Evolutionary conservation across 805 yeast species (phyloP).

Genomic region (Yarrowia bubula): DNA sequence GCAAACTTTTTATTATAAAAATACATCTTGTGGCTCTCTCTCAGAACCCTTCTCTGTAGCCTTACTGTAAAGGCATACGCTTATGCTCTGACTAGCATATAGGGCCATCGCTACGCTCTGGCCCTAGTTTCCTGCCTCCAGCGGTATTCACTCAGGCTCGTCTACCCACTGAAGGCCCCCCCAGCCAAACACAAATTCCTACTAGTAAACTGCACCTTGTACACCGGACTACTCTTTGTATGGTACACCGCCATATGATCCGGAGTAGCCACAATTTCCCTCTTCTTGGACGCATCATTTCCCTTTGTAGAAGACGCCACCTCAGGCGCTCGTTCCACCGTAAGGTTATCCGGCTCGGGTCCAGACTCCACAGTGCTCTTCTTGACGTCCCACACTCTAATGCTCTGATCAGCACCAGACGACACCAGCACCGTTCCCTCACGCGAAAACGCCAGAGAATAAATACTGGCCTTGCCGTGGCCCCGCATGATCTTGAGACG

Average conservation of each 20-base stretch:
- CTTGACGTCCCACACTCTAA: constrained; percentile 94
- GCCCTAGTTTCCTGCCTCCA: too few species aligned
- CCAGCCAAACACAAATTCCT: constrained; percentile 89
- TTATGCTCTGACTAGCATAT: too few species aligned
- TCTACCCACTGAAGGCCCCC: constrained; percentile 66
- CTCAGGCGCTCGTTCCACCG: constrained; percentile 40
- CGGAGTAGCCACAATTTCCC: constrained; percentile 74
- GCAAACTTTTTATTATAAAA: not conserved
- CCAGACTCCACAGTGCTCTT: constrained; percentile 77
- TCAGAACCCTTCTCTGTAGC: too few species aligned
- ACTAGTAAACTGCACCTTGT: constrained; percentile 87
- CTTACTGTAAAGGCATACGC: too few species aligned
- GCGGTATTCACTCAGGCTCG: too few species aligned
- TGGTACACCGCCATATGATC: constrained; percentile 93
- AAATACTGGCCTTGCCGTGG: constrained; percentile 83
- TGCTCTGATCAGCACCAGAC: constrained; percentile 89
- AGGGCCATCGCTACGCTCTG: not conserved
- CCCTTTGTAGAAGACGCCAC: constrained; percentile 28
- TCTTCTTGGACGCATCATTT: constrained; percentile 38
- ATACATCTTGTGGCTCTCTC: too few species aligned
- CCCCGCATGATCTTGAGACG: constrained; percentile 89
- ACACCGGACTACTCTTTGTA: constrained; percentile 92
- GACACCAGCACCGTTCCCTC: constrained; percentile 89
- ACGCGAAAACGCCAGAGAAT: constrained; percentile 76
- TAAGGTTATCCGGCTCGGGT: constrained; percentile 71